phyloP scores from a whole-genome alignment of 257 asterid species.

The Coffea eugenioides region DNA sequence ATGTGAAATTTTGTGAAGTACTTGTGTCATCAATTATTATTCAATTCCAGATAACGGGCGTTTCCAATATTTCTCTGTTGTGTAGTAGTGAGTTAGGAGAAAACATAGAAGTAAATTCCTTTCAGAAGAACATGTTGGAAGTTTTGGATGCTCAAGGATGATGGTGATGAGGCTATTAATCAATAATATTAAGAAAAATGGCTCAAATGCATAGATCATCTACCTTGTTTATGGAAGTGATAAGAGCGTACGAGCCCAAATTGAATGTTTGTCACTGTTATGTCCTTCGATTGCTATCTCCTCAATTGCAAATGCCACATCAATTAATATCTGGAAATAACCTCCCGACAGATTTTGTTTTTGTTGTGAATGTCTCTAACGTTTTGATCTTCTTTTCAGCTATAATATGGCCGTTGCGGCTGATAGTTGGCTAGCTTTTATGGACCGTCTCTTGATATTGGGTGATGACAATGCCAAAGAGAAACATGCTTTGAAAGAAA shows the following conservation, averaged over 20 bases:
- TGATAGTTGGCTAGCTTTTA: constrained; percentile 65
- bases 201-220: background rate
- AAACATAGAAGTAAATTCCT: background rate
- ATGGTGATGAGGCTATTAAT: background rate
- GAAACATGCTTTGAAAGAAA: constrained; percentile 31
- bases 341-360: background rate
- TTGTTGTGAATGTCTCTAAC: background rate
- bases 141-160: background rate
- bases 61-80: no score
- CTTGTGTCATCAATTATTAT: background rate
- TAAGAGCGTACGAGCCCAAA: background rate
- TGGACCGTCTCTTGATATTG: constrained; percentile 69
- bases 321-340: background rate
- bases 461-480: constrained; percentile 42
- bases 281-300: background rate
- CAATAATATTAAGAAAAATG: background rate
- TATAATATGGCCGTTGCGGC: constrained; percentile 59
- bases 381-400: constrained; percentile 33
- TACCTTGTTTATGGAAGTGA: background rate
- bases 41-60: background rate
- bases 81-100: background rate
- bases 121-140: background rate
- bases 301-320: background rate
- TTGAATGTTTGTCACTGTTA: background rate
- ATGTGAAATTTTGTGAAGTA: background rate